These are phyloP conservation scores for Amesomyces nigricolor DNA, from an alignment of 2,329 filamentous ascomycete species.

Conservation along the genomic window DNA sequence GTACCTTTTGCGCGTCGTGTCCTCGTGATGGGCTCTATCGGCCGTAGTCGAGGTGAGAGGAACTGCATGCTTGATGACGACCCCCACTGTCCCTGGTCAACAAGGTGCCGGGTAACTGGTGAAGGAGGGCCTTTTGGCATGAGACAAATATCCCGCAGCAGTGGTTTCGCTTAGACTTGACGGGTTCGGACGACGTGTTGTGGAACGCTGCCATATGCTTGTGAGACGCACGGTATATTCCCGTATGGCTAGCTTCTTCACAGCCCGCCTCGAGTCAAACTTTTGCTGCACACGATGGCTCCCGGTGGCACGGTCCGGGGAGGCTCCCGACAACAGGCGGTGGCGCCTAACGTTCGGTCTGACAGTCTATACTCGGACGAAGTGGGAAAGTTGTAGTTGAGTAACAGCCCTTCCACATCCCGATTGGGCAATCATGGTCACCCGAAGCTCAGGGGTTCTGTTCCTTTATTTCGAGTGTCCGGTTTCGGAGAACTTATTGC, in stretches of 20 bases:
- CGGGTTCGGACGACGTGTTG: background rate
- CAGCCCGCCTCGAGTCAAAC: background rate
- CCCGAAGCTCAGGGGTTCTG: background rate
- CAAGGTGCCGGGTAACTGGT: background rate
- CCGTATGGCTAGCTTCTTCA: background rate
- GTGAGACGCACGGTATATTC: background rate
- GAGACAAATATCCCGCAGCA: background rate
- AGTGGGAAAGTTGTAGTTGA: too few species aligned
- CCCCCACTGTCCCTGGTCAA: background rate
- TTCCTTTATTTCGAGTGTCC: background rate
- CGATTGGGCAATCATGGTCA: background rate
- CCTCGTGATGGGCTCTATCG: background rate
- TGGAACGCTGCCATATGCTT: background rate
- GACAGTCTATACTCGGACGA: background rate
- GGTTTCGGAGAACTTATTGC: background rate
- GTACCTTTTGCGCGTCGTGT: background rate
- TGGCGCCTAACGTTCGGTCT: background rate
- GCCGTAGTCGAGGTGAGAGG: background rate
- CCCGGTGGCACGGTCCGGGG: background rate
- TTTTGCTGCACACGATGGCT: background rate
- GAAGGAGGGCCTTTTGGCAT: background rate
- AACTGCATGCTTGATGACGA: background rate
- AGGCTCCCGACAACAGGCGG: background rate
- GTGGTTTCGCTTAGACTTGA: background rate
- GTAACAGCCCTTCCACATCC: background rate